Percentiles rank a stretch among this genome's conserved stretches.
These are phyloP conservation scores for Fusarium mangiferae DNA, from an alignment of 2,329 filamentous ascomycete genomes.

Conservation along the genomic window DNA sequence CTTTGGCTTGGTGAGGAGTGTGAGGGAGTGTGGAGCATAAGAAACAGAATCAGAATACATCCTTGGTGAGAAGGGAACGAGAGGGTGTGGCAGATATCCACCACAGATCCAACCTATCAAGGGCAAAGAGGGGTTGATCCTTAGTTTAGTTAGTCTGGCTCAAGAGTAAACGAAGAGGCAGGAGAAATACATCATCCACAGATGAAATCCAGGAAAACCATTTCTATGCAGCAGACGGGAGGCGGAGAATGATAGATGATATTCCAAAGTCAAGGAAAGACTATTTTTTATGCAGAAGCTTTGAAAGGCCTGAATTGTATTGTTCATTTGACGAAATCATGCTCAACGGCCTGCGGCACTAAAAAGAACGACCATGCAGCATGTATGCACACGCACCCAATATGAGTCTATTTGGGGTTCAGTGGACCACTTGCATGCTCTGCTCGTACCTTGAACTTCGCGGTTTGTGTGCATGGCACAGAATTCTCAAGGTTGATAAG, in stretches of 20 bases:
- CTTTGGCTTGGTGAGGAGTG: not conserved
- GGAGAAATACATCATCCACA: constrained; percentile 5
- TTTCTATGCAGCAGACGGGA: not conserved
- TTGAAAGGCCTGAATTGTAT: not conserved
- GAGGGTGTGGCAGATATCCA: constrained; percentile 26
- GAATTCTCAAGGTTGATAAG: not conserved
- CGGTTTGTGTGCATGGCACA: not conserved
- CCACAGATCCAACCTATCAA: constrained; percentile 13
- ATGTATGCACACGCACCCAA: constrained; percentile 7
- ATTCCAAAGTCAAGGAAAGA: not conserved
- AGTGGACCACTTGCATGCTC: constrained; percentile 5
- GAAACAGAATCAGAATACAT: not conserved
- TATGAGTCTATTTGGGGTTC: constrained; percentile 8
- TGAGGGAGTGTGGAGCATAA: not conserved
- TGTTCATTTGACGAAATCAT: not conserved
- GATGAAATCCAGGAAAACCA: not conserved
- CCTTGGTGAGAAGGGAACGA: constrained; percentile 20
- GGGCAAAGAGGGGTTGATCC: constrained; percentile 27
- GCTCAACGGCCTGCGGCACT: not conserved
- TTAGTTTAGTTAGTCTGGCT: constrained; percentile 5
- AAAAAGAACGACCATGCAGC: constrained; percentile 2
- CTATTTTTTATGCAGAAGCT: not conserved
- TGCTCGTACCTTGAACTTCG: not conserved
- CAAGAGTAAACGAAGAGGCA: constrained; percentile 8
- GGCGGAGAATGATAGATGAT: not conserved